Conservation (phyloP, 116 monocot species). For the Phalaenopsis hybrid region DNA sequence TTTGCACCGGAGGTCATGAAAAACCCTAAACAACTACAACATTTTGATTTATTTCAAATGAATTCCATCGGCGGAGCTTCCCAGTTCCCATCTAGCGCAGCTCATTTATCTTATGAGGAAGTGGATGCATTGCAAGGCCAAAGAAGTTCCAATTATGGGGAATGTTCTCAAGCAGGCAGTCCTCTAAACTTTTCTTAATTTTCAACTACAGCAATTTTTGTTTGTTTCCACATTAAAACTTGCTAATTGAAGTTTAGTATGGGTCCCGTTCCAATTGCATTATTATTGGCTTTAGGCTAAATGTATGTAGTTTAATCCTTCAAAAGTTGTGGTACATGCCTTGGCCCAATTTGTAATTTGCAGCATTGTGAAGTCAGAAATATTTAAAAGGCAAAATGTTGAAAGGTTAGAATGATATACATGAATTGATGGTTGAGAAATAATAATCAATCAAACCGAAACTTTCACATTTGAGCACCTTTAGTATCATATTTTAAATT, state of each 20-base stretch:
- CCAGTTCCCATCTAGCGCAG: too few species aligned
- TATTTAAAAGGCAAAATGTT: not conserved
- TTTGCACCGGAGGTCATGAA: too few species aligned
- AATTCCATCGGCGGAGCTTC: too few species aligned
- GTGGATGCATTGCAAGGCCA: too few species aligned
- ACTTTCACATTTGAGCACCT: not conserved
- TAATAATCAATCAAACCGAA: not conserved
- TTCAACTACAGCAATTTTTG: not conserved
- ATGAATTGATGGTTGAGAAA: not conserved
- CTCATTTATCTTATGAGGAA: too few species aligned
- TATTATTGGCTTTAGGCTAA: not conserved
- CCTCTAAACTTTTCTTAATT: not conserved
- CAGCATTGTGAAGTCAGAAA: not conserved
- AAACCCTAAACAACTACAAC: too few species aligned
- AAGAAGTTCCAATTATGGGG: not conserved
- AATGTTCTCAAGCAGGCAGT: slow-evolving; percentile 1
- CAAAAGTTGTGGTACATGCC: not conserved
- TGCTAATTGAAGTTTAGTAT: not conserved
- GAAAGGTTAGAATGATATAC: not conserved
- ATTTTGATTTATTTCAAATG: too few species aligned
- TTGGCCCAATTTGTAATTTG: not conserved
- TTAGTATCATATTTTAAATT: not conserved
- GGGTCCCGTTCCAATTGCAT: not conserved
- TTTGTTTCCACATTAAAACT: not conserved
- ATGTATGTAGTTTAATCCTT: not conserved